Base-by-base conservation (phyloP, 169 alveolate species). In the Plasmodium gonderi region DNA sequence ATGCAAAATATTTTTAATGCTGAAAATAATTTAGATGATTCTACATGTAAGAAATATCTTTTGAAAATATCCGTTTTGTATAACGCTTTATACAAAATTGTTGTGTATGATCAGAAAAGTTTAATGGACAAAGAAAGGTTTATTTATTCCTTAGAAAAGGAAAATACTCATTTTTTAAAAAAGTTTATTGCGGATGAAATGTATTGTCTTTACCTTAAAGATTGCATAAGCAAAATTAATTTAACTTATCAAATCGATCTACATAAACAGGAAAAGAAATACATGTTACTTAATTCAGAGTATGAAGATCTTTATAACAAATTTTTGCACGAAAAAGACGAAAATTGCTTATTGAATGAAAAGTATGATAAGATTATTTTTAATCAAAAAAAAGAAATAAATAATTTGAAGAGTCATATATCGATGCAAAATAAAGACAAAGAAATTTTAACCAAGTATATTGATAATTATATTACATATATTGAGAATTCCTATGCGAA, bases 211-310 rank as follows among this genome's bases (percentile, higher is more conserved):
- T 90, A 90, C 49, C 72, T 90, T 68, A 90, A 90, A 77, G 94
- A 90, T 20, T 90, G 94, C 38, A 90, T 90, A 36, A 90, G 94
- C 54, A 90, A 90, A 90, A 90, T 90, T 3, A 90, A 90, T 69
- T 65, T 90, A 38, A 90, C 94, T 7, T 90, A 90, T 69, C 94
- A 90, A 65, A 78, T 90, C 17, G 94, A 90, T 77, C 54, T 90
- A 12, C 94, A 90, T 38, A 90, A 90, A 78, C 94, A 90, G 74
- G 94, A 90, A 38, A 90, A 90, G 40, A 90, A 90, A 36, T 90
- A 77, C 23, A 90, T 90, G 90, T 23, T 90, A 6, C 60, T 90
- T 23, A 90, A 90, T 44, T 76, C 94, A 11, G 91, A 90, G 64
- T 90, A 90, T 68, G 90, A 90, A n/a, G 81, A 77, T 17, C 90